These are phyloP conservation scores for Mycena filopes DNA, from an alignment of 768 basidiomycete species.

Conservation along the genomic window DNA sequence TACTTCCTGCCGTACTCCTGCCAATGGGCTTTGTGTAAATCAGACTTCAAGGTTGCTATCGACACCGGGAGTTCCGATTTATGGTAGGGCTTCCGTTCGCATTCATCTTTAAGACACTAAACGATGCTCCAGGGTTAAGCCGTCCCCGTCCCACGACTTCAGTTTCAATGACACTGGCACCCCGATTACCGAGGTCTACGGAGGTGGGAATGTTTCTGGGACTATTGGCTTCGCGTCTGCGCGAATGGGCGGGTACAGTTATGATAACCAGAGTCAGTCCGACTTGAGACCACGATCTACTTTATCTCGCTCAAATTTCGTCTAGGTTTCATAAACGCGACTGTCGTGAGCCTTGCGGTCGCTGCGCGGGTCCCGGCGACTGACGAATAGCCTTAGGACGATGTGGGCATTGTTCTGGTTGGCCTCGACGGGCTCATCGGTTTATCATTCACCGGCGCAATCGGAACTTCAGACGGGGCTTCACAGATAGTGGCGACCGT, in stretches of 20 bases:
- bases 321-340: neutral
- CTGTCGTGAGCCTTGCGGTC: neutral
- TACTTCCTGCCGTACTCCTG: neutral
- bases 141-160: neutral
- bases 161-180: neutral
- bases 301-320: neutral
- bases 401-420: neutral
- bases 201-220: neutral
- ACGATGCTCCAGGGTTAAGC: no score
- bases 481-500: neutral
- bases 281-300: no score
- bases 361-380: no score
- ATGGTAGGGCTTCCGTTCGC: neutral
- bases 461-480: no score
- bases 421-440: slow-evolving; percentile 1
- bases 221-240: slow-evolving; percentile 7
- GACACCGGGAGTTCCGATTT: slow-evolving; percentile 19
- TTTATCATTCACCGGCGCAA: neutral
- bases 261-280: neutral
- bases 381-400: no score
- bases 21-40: neutral
- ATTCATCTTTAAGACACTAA: neutral
- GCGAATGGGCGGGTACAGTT: neutral
- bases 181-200: neutral
- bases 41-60: slow-evolving; percentile 5